Evolutionary conservation across 2,329 filamentous ascomycete species (phyloP).

Genomic region (Cladosporium sp.): DNA sequence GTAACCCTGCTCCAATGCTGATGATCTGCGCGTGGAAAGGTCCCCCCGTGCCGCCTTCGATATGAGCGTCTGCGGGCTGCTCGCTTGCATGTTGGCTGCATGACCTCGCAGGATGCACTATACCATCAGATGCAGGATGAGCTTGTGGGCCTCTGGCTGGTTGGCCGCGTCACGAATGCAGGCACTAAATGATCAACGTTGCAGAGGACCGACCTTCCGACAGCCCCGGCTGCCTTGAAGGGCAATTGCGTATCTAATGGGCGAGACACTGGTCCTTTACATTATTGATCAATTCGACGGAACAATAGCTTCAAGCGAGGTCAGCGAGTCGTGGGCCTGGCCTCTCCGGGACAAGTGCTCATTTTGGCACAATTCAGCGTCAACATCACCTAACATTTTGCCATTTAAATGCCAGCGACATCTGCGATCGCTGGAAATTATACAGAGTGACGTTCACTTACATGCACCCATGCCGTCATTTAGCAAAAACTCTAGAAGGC

Average conservation of each 20-base stretch:
- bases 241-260: not conserved
- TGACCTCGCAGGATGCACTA: constrained; percentile 9
- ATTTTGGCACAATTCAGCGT: not conserved
- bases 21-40: constrained; percentile 7
- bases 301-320: constrained; percentile 4
- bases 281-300: constrained; percentile 1
- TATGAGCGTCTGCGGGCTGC: constrained; percentile 2
- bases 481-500: not conserved
- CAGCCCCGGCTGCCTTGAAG: constrained; percentile 7
- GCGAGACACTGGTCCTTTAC: not conserved
- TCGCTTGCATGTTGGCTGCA: constrained; percentile 9
- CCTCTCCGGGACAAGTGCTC: not conserved
- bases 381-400: not conserved
- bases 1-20: constrained; percentile 1
- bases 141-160: constrained; percentile 7
- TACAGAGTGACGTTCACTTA: not conserved
- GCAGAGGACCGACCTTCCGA: constrained; percentile 18
- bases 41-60: constrained; percentile 12
- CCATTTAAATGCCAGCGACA: not conserved
- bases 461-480: constrained; percentile 4
- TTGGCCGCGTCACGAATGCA: constrained; percentile 17
- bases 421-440: not conserved
- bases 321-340: not conserved
- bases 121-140: constrained; percentile 8
- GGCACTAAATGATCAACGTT: constrained; percentile 16